Conservation (phyloP, 768 basidiomycete genomes). For the Lentinula guzmanii region DNA sequence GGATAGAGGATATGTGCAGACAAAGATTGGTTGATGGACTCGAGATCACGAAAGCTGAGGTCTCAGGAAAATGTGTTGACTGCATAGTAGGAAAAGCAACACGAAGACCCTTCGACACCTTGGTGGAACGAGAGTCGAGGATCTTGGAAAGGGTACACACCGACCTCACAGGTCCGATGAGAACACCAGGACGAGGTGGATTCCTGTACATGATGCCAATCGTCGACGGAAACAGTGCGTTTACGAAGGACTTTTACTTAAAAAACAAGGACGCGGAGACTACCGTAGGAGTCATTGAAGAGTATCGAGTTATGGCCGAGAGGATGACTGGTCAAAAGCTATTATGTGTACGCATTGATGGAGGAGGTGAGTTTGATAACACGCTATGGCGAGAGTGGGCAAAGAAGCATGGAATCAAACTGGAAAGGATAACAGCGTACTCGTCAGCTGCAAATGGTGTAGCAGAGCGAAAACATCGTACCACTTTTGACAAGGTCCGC, state of each 20-base stretch:
- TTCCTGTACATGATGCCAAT: background rate
- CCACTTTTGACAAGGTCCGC: background rate
- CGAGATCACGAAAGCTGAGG: too few species aligned
- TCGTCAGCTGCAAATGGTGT: too few species aligned
- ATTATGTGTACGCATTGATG: background rate
- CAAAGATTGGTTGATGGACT: too few species aligned
- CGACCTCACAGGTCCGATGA: too few species aligned
- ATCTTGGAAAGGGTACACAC: too few species aligned
- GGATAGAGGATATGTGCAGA: background rate
- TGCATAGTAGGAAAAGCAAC: too few species aligned
- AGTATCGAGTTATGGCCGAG: background rate
- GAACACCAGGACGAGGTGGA: too few species aligned
- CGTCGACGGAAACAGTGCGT: background rate
- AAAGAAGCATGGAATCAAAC: conserved; percentile 13
- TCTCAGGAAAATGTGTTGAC: too few species aligned
- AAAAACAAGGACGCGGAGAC: background rate
- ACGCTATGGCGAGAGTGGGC: conserved; percentile 1
- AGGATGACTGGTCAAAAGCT: background rate
- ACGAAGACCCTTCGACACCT: too few species aligned
- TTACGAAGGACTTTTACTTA: background rate
- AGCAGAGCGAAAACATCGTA: too few species aligned
- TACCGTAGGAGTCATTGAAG: conserved; percentile 7
- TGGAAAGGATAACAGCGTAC: conserved; percentile 16
- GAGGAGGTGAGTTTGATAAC: background rate
- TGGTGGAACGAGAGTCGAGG: too few species aligned